phyloP scores from a whole-genome alignment of 163 green algal genomes.

The Volvox carteri region DNA sequence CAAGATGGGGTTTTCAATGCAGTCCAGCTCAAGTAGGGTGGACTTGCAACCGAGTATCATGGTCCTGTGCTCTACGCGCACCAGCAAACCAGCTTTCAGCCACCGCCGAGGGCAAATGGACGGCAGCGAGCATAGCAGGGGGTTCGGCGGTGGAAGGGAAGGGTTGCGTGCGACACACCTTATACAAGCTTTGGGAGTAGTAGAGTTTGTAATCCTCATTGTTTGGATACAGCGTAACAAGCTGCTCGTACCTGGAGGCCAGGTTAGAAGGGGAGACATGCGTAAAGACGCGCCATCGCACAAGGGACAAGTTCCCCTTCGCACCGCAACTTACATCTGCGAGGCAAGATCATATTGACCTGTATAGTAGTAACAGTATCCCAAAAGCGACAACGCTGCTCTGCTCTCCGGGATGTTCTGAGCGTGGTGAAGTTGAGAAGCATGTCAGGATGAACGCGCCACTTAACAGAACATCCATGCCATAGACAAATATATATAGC shows the following conservation, averaged over 20 bases:
- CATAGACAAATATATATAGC: not conserved
- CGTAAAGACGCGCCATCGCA: not conserved
- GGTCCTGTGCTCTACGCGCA: too few species aligned
- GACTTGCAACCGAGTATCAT: too few species aligned
- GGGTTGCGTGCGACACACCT: too few species aligned
- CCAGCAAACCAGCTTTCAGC: too few species aligned
- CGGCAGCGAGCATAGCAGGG: too few species aligned
- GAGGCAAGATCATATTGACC: constrained; percentile 78
- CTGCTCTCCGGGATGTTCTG: constrained; percentile 83
- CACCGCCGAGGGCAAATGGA: too few species aligned
- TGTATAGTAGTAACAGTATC: constrained; percentile 85
- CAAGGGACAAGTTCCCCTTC: not conserved
- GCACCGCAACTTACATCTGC: constrained; percentile 65
- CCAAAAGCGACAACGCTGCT: constrained; percentile 85
- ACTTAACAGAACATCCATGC: not conserved
- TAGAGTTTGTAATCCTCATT: constrained; percentile 86
- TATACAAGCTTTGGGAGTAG: constrained; percentile 86
- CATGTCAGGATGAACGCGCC: constrained; percentile 11
- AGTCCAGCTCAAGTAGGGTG: too few species aligned
- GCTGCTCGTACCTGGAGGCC: constrained; percentile 80
- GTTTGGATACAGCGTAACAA: constrained; percentile 70
- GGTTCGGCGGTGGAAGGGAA: too few species aligned
- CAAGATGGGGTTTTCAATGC: too few species aligned
- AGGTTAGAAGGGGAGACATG: not conserved
- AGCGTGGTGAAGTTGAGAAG: constrained; percentile 20